Evolutionary conservation across 179 eudicot species (phyloP).

Genomic region (Heliamphora pulchella): DNA sequence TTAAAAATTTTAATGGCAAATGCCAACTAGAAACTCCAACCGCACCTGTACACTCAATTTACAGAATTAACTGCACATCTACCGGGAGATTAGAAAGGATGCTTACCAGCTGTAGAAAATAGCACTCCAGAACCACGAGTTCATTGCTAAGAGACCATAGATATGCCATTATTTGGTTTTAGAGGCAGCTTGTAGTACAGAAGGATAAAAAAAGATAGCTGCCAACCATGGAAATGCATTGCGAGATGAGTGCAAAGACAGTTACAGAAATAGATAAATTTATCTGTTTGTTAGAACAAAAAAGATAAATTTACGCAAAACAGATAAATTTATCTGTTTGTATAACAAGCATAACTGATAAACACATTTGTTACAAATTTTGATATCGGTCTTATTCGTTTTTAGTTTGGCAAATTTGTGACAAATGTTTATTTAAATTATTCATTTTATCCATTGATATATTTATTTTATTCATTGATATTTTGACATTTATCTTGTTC

Average conservation of each 20-base stretch:
- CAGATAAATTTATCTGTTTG: too few relatives aligned
- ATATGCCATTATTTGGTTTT: conserved; percentile 58
- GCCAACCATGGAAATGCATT: conserved; percentile 76
- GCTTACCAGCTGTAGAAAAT: conserved; percentile 74
- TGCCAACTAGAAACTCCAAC: neutral
- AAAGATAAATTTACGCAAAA: too few relatives aligned
- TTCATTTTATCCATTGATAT: too few relatives aligned
- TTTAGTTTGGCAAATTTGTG: too few relatives aligned
- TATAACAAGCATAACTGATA: too few relatives aligned
- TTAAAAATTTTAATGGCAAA: too few relatives aligned
- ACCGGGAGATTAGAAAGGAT: neutral
- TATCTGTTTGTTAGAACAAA: too few relatives aligned
- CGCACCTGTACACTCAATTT: neutral
- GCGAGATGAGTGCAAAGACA: conserved; percentile 65
- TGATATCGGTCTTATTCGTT: too few relatives aligned
- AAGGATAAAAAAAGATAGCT: conserved; percentile 51
- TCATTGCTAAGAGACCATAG: conserved; percentile 61
- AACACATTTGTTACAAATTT: too few relatives aligned
- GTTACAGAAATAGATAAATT: conserved; percentile 59
- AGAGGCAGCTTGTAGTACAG: conserved; percentile 55
- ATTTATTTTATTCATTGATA: too few relatives aligned
- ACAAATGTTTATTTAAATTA: too few relatives aligned
- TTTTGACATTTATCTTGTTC: too few relatives aligned
- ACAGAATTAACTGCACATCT: neutral
- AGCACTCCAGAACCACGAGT: conserved; percentile 90